Percentiles rank a stretch among this genome's conserved stretches.
Evolutionary conservation across 495 filamentous ascomycete species (phyloP).

Genomic region (Lentithecium fluviatile): DNA sequence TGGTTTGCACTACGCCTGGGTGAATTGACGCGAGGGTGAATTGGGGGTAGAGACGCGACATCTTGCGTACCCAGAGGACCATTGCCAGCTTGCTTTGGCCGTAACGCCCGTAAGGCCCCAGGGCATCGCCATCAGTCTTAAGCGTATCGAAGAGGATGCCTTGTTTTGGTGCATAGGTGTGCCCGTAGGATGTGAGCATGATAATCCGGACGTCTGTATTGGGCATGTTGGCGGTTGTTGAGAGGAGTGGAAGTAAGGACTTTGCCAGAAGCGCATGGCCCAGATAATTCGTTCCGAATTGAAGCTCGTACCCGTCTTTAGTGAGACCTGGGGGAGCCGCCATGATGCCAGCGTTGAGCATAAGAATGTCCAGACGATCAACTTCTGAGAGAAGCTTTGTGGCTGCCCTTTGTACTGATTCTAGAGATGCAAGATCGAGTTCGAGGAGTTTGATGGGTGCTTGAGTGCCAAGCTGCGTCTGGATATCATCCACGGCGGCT

Average conservation of each 20-base stretch:
- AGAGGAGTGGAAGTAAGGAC: constrained; percentile 14
- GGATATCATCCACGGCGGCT: constrained; percentile 6
- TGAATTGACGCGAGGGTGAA: constrained; percentile 13
- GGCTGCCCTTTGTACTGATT: constrained; percentile 18
- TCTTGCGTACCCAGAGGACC: constrained; percentile 10
- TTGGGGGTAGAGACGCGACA: constrained; percentile 10
- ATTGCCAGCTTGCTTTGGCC: constrained; percentile 23
- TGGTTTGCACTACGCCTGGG: constrained; percentile 20
- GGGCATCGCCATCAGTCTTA: not conserved
- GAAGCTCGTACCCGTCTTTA: constrained; percentile 31
- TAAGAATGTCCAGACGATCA: constrained; percentile 28
- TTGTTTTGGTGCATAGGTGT: constrained; percentile 7
- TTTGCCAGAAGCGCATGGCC: constrained; percentile 29
- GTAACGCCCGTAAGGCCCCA: constrained; percentile 1
- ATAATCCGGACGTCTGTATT: constrained; percentile 26
- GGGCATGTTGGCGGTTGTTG: not conserved
- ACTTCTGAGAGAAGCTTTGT: constrained; percentile 1
- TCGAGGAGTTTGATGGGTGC: constrained; percentile 14
- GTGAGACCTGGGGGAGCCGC: constrained; percentile 3
- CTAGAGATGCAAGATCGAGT: constrained; percentile 31
- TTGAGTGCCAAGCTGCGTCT: not conserved
- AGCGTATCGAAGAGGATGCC: constrained; percentile 25
- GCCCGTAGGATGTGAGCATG: constrained; percentile 10
- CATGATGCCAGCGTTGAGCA: constrained; percentile 36
- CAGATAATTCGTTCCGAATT: constrained; percentile 31